Conservation (phyloP, 1,139 yeast species). For the Candida dubliniensis region DNA sequence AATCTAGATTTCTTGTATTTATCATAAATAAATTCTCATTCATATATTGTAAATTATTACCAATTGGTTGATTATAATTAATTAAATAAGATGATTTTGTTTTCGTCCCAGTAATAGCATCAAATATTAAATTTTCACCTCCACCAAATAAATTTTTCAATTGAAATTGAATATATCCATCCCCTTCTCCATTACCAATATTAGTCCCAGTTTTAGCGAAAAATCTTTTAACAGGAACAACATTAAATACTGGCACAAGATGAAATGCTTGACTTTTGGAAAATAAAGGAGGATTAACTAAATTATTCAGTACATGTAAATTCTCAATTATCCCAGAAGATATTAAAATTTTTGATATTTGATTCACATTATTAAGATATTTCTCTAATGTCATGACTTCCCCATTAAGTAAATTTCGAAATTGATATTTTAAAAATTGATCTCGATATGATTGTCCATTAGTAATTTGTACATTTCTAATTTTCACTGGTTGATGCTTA, state of each 20-base stretch:
- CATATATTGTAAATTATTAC: conserved; percentile 51
- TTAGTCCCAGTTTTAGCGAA: conserved; percentile 90
- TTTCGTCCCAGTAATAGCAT: conserved; percentile 77
- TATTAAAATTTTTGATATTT: conserved; percentile 41
- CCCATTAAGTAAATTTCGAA: conserved; percentile 49
- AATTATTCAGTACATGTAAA: conserved; percentile 40
- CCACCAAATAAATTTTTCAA: conserved; percentile 83
- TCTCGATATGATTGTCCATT: conserved; percentile 56
- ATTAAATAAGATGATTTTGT: conserved; percentile 72
- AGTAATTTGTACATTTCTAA: conserved; percentile 52
- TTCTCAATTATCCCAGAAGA: conserved; percentile 48
- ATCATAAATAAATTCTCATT: conserved; percentile 56
- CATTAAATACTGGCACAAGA: conserved; percentile 55
- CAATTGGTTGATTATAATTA: conserved; percentile 63
- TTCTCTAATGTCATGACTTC: conserved; percentile 33
- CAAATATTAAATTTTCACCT: conserved; percentile 75
- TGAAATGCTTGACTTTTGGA: conserved; percentile 23
- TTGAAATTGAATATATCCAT: conserved; percentile 80
- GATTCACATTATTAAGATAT: conserved; percentile 42
- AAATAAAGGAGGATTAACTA: conserved; percentile 23
- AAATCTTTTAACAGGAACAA: conserved; percentile 64
- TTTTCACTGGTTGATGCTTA: conserved; percentile 43
- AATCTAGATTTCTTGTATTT: conserved; percentile 65
- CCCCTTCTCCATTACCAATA: conserved; percentile 94
- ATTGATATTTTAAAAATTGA: conserved; percentile 52